These are phyloP conservation scores for Aspergillus texensis DNA, from an alignment of 2,329 filamentous ascomycete genomes.

Conservation along the genomic window DNA sequence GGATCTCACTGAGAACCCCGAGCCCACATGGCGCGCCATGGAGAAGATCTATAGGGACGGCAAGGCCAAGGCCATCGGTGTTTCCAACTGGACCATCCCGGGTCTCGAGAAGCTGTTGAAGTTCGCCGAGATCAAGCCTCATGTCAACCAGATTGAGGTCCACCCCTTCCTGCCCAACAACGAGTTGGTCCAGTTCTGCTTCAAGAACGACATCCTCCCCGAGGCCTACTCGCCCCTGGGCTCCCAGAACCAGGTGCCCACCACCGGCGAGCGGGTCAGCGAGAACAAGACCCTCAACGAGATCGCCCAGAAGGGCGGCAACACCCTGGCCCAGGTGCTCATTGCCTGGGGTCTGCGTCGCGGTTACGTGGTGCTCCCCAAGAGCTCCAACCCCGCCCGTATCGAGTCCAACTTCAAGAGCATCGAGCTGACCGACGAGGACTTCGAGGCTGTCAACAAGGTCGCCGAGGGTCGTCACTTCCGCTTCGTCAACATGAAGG, in stretches of 20 bases:
- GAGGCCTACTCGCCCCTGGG: slow-evolving; percentile 54
- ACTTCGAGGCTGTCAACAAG: slow-evolving; percentile 62
- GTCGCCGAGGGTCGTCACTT: slow-evolving; percentile 68
- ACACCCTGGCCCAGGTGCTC: slow-evolving; percentile 63
- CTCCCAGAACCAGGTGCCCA: slow-evolving; percentile 70
- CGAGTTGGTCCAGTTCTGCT: slow-evolving; percentile 47
- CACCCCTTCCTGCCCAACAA: slow-evolving; percentile 53
- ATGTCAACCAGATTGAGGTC: slow-evolving; percentile 50
- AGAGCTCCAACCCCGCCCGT: slow-evolving; percentile 67
- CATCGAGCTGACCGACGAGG: slow-evolving; percentile 59
- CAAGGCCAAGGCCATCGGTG: slow-evolving; percentile 70
- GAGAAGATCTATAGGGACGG: slow-evolving; percentile 62
- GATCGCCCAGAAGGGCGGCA: slow-evolving; percentile 60
- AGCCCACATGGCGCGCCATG: slow-evolving; percentile 68
- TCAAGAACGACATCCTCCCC: slow-evolving; percentile 44
- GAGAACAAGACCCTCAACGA: slow-evolving; percentile 62
- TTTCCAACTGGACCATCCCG: slow-evolving; percentile 71
- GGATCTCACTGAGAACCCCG: slow-evolving; percentile 66
- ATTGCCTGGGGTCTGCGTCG: slow-evolving; percentile 68
- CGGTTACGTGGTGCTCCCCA: slow-evolving; percentile 69
- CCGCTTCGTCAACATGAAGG: slow-evolving; percentile 81
- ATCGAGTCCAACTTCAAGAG: slow-evolving; percentile 71
- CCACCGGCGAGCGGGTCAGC: slow-evolving; percentile 66
- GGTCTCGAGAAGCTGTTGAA: slow-evolving; percentile 52
- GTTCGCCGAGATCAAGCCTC: slow-evolving; percentile 46